Evolutionary conservation across 2,329 filamentous ascomycete species (phyloP), one percentile per base, ranked within the genome.

Genomic region (Nemania diffusa): DNA sequence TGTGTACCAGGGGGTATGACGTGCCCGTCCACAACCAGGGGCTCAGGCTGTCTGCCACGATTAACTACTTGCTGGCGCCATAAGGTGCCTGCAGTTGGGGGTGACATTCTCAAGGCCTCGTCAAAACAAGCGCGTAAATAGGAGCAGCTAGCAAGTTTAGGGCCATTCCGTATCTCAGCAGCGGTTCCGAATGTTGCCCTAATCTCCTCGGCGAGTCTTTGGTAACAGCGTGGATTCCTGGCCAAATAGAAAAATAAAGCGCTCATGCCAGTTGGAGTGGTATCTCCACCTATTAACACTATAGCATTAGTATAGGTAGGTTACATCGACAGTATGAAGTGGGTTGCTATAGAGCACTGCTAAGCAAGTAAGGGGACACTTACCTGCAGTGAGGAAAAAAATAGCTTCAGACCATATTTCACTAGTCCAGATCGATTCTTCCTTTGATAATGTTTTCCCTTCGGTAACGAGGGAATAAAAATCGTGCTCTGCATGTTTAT

Each of bases 71-170:
- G 60, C 53, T 64, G 27, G 2, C 65, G 29, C 65, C 65, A 68
- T 9, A 68, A 42, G 0, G 57, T 64, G 1, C 40, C 61, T 2
- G 57, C 17, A 2, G 53, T 22, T 0, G 61, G 65, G 5, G 61
- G 65, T 3, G 61, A 57, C 61, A 68, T 57, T 3, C 65, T 20
- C 3, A 68, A 27, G 5, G 57, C 24, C 22, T 68, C 62, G 27
- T 68, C 57, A 11, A 68, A 53, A 22, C 65, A 68, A 11, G 65
- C 65, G 7, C 61, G 65, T 15, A 68, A 46, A 22, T 62, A 68
- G 17, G 5, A 29, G 32, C 65, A 67, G 6, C 22, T 34, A 4
- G 48, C 6, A 9, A 67, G 65, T 1, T 9, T 22, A 5, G 55
- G 15, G 15, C 59, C 65, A 6, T 22, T 24, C 17, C 24, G 27